These are phyloP conservation scores for Fallopia convolvulus DNA, from an alignment of 148 eudicot genomes.

Conservation along the genomic window DNA sequence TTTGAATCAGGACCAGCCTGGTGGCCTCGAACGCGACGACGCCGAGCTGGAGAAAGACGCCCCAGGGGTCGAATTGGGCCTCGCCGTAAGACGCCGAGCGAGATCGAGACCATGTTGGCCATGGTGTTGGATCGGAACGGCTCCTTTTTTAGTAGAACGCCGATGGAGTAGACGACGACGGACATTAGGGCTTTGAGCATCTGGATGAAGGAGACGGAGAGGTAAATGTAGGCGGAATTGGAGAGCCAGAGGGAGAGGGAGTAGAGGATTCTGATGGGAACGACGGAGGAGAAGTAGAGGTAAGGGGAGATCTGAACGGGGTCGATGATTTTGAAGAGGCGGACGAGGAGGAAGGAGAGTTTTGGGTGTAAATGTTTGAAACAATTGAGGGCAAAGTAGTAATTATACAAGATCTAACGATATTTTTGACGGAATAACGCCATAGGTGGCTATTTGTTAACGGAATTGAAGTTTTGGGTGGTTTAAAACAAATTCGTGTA, in stretches of 20 bases:
- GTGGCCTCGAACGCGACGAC: constrained; percentile 59
- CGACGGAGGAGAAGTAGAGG: constrained; percentile 25
- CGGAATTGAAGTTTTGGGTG: no score
- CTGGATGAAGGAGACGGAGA: constrained; percentile 64
- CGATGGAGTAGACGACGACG: constrained; percentile 47
- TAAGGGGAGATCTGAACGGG: neutral
- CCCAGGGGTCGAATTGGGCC: constrained; percentile 46
- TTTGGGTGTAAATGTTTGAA: no score
- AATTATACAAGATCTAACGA: no score
- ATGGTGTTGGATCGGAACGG: constrained; percentile 27
- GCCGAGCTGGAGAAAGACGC: constrained; percentile 42
- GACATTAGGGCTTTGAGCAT: constrained; percentile 70
- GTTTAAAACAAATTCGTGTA: no score
- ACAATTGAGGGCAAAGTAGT: no score
- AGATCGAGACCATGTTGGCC: constrained; percentile 51
- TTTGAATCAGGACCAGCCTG: constrained; percentile 52
- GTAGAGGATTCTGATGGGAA: constrained; percentile 56
- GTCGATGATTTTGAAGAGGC: neutral
- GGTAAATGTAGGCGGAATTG: constrained; percentile 62
- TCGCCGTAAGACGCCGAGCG: constrained; percentile 64
- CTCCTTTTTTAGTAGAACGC: constrained; percentile 39
- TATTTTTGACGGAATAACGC: no score
- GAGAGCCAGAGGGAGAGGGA: constrained; percentile 62
- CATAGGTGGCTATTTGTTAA: no score
- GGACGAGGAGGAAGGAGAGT: constrained; percentile 35